These are phyloP conservation scores for Abrus pulchellus DNA, from an alignment of 306 rosid species.

Conservation along the genomic window DNA sequence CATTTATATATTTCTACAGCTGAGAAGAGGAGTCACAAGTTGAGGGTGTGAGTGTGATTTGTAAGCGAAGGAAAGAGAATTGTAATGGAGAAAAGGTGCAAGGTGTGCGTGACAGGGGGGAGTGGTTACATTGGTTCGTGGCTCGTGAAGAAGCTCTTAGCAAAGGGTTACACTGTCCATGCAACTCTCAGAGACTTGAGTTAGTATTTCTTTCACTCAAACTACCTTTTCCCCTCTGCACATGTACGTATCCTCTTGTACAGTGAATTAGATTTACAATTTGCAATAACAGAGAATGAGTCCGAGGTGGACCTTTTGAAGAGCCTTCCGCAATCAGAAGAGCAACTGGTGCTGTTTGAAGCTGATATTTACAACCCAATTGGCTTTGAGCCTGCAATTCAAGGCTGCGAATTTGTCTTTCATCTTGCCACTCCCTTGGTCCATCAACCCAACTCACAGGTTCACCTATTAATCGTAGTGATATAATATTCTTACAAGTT, in stretches of 20 bases:
- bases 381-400: slow-evolving; percentile 48
- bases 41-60: too few relatives aligned
- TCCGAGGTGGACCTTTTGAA: slow-evolving; percentile 52
- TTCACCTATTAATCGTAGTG: not conserved
- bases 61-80: not conserved
- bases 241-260: not conserved
- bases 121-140: slow-evolving; percentile 56
- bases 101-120: slow-evolving; percentile 65
- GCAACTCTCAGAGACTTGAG: slow-evolving; percentile 66
- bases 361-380: slow-evolving; percentile 58
- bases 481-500: not conserved
- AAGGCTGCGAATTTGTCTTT: slow-evolving; percentile 60
- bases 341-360: slow-evolving; percentile 48
- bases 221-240: not conserved
- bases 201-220: slow-evolving; percentile 31
- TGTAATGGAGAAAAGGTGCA: slow-evolving; percentile 16
- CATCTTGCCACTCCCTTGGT: slow-evolving; percentile 58
- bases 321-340: slow-evolving; percentile 51
- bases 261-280: not conserved
- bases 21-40: too few relatives aligned
- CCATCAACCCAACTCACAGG: slow-evolving; percentile 51
- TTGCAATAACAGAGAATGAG: slow-evolving; percentile 48
- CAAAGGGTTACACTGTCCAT: slow-evolving; percentile 59
- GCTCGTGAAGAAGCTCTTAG: slow-evolving; percentile 54
- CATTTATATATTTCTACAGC: too few relatives aligned